Percentiles rank a stretch among this genome's conserved stretches.
These are phyloP conservation scores for Xylariales sp. DNA, from an alignment of 2,329 filamentous ascomycete species.

Conservation along the genomic window DNA sequence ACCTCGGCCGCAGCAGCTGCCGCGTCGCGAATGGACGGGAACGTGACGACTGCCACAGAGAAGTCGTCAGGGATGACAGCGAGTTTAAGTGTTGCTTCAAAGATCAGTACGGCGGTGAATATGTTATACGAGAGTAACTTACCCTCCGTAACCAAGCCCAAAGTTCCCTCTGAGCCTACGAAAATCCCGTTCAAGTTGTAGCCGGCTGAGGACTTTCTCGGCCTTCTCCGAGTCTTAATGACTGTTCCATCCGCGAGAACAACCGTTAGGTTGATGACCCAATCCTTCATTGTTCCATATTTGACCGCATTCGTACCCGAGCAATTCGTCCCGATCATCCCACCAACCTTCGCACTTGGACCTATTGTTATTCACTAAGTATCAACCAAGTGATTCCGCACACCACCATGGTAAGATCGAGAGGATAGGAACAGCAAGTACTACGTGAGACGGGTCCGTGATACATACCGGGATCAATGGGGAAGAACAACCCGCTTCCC, in stretches of 20 bases:
- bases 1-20: conserved; percentile 69
- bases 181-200: conserved; percentile 81
- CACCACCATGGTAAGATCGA: too few relatives aligned
- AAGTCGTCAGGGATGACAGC: conserved; percentile 71
- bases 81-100: conserved; percentile 67
- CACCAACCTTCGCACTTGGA: conserved; percentile 69
- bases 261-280: conserved; percentile 78
- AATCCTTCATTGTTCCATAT: conserved; percentile 85
- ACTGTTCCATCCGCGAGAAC: conserved; percentile 74
- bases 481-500: conserved; percentile 78
- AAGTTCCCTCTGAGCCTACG: conserved; percentile 75
- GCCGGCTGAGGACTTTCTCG: conserved; percentile 74
- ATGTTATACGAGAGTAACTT: conserved; percentile 7
- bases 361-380: too few relatives aligned
- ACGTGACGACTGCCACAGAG: conserved; percentile 75
- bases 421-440: too few relatives aligned
- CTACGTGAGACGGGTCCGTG: too few relatives aligned
- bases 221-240: conserved; percentile 74
- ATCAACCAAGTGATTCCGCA: too few relatives aligned
- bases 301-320: conserved; percentile 75
- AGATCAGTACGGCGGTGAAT: neutral
- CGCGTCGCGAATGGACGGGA: conserved; percentile 71
- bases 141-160: conserved; percentile 75
- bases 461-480: conserved; percentile 71
- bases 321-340: conserved; percentile 77